Base-by-base conservation (phyloP, 805 yeast species). In the Lipomyces orientalis region DNA sequence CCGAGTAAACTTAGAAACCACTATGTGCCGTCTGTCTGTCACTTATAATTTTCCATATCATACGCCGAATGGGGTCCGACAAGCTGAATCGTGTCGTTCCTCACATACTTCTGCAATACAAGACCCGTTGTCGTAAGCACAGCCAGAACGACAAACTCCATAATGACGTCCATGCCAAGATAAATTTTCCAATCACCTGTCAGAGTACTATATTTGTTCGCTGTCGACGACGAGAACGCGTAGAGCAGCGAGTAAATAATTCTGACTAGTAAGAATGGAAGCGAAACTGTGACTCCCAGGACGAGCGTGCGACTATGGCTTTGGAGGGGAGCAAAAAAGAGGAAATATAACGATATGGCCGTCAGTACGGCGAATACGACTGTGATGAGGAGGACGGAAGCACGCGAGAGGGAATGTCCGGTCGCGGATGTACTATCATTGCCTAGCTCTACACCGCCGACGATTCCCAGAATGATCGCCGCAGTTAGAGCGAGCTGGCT, bases 151-250 rank as follows among this genome's bases (percentile, higher is more conserved):
- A 39, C 19, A 14, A 62, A 35, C 43, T 62, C 57, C 65, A 57
- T 56, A 16, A 62, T 6, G n/a, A 49, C 58, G 4, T 37, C 65
- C 65, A 62, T 62, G n/a, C 49, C 61, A 1, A 62, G 55, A 35
- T 62, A 62, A 16, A 62, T 62, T n/a, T 5, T 7, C 65, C 65
- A 62, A 51, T 12, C n/a, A n/a, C 65, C 65, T n/a, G 55, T 57
- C 22, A 52, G 8, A 25, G 16, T 34, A 51, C 14, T 56, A 19
- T 25, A 62, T 33, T 46, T 56, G 56, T 6, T 34, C n/a, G 22
- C 25, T 2, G 46, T 34, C 35, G 57, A 29, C 2, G 56, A 35
- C 5, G 46, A 33, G 58, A 62, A 62, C n/a, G 35, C 25, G 16
- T 60, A 57, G n/a, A 49, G 51, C 19, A 62, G 19, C 10, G 61